Conservation (phyloP, 257 asterid species). For the Knoxia roxburghii region DNA sequence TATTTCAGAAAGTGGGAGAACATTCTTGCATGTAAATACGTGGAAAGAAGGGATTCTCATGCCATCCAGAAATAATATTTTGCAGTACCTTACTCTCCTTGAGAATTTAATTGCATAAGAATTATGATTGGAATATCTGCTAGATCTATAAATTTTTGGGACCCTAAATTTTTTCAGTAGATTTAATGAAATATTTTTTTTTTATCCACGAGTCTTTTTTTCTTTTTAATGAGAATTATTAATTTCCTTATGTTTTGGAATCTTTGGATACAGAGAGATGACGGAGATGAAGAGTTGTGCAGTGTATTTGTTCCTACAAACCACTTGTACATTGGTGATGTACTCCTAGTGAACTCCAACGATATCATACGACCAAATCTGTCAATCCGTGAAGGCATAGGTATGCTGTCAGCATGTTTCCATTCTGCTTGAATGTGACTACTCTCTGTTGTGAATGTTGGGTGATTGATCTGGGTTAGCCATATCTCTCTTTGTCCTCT, state of each 20-base stretch:
- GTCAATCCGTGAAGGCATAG: conserved; percentile 92
- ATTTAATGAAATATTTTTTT: not conserved
- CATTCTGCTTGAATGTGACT: not conserved
- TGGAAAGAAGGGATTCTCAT: not conserved
- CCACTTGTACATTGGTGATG: conserved; percentile 80
- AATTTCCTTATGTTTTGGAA: conserved; percentile 13
- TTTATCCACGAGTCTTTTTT: too few relatives aligned
- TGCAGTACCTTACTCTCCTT: not conserved
- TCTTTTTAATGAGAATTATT: not conserved
- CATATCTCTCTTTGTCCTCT: not conserved
- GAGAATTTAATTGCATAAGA: not conserved
- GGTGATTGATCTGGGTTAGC: not conserved
- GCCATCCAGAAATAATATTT: not conserved
- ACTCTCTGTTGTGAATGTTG: not conserved
- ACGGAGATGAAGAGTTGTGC: conserved; percentile 85
- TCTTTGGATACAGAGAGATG: conserved; percentile 51
- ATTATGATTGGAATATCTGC: not conserved
- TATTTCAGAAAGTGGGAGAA: not conserved
- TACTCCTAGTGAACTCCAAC: conserved; percentile 64
- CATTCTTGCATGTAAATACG: not conserved
- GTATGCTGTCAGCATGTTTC: conserved; percentile 25
- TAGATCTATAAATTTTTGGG: too few relatives aligned
- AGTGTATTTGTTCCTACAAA: conserved; percentile 91
- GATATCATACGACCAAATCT: conserved; percentile 74
- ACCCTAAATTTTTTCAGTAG: not conserved